These are phyloP conservation scores for Schwanniomyces yamadae DNA, from an alignment of 805 yeast genomes.

Conservation along the genomic window DNA sequence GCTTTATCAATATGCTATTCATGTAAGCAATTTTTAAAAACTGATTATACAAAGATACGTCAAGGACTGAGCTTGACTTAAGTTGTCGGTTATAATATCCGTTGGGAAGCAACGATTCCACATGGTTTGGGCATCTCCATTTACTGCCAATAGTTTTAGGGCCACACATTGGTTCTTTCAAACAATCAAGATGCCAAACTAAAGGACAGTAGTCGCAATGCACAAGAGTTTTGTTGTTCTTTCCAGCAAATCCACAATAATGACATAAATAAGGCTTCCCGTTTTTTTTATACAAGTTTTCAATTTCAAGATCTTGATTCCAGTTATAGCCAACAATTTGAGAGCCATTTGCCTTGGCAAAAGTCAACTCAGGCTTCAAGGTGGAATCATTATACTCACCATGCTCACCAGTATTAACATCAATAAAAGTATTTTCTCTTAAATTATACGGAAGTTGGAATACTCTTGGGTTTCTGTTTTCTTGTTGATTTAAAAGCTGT, in stretches of 20 bases:
- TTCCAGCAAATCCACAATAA: constrained; percentile 71
- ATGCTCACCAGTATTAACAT: constrained; percentile 61
- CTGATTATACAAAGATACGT: constrained; percentile 44
- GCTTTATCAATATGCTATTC: constrained; percentile 31
- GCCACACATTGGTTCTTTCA: constrained; percentile 70
- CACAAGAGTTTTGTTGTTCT: constrained; percentile 54
- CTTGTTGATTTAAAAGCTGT: constrained; percentile 64
- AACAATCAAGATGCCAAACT: constrained; percentile 88
- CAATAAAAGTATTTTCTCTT: constrained; percentile 64
- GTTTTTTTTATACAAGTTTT: constrained; percentile 61
- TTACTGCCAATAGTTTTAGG: constrained; percentile 71
- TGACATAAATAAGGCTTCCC: constrained; percentile 74
- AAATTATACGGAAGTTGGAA: constrained; percentile 62
- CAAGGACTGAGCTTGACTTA: constrained; percentile 51
- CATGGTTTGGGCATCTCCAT: constrained; percentile 93
- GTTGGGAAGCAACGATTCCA: constrained; percentile 47
- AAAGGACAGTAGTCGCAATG: constrained; percentile 82
- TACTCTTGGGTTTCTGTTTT: constrained; percentile 47
- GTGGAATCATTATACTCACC: constrained; percentile 60
- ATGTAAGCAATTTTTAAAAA: constrained; percentile 31
- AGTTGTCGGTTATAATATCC: constrained; percentile 44
- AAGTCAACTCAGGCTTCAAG: constrained; percentile 50
- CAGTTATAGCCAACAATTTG: constrained; percentile 39
- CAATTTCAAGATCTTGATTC: constrained; percentile 57
- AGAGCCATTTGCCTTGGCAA: constrained; percentile 25